Conservation (phyloP, 164 flowering plant species). For the Warburgia ugandensis region DNA sequence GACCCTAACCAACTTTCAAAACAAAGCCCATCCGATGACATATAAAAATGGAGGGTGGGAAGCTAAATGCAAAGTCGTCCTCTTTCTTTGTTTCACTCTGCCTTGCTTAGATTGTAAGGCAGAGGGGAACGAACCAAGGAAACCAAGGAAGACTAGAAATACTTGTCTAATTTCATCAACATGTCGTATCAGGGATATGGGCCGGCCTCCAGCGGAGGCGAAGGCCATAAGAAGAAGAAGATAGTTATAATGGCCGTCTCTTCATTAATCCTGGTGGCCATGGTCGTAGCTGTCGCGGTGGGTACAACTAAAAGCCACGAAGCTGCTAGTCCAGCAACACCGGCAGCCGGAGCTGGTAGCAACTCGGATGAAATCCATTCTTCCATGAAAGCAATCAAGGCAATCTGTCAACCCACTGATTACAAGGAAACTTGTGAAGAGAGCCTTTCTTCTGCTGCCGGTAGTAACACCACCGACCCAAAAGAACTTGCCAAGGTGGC, state of each 20-base stretch:
- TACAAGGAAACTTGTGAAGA: slow-evolving; percentile 41
- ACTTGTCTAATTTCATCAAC: too few relatives aligned
- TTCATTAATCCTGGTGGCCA: slow-evolving; percentile 42
- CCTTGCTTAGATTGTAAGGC: too few relatives aligned
- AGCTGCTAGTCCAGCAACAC: too few relatives aligned
- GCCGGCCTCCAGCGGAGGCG: neutral
- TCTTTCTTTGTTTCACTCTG: too few relatives aligned
- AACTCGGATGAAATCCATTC: slow-evolving; percentile 14
- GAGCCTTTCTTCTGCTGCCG: slow-evolving; percentile 26
- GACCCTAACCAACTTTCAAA: too few relatives aligned
- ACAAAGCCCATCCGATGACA: too few relatives aligned
- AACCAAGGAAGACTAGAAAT: too few relatives aligned
- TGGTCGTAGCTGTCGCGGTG: slow-evolving; percentile 46
- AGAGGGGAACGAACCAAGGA: too few relatives aligned
- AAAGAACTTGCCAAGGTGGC: slow-evolving; percentile 44
- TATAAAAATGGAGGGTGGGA: too few relatives aligned
- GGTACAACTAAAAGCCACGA: slow-evolving; percentile 12
- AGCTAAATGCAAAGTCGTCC: too few relatives aligned
- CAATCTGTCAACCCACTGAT: slow-evolving; percentile 53
- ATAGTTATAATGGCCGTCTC: slow-evolving; percentile 30
- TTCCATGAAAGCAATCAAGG: slow-evolving; percentile 38
- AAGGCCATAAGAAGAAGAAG: slow-evolving; percentile 27
- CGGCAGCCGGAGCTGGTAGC: neutral
- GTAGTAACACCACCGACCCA: slow-evolving; percentile 38
- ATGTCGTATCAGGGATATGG: too few relatives aligned